phyloP scores from a whole-genome alignment of 306 rosid species.

The Myrica gale region DNA sequence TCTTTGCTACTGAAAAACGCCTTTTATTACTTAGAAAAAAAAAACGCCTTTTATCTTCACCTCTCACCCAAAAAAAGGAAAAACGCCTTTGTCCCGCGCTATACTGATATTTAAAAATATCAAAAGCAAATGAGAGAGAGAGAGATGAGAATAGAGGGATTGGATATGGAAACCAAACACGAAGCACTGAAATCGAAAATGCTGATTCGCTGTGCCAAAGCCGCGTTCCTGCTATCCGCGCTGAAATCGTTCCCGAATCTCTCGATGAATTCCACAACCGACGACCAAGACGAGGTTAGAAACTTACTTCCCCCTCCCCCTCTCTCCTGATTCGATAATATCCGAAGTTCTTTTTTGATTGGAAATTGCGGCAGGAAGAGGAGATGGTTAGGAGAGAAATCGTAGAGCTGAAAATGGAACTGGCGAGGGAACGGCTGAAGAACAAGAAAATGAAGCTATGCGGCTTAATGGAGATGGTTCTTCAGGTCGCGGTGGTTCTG shows the following conservation, averaged over 20 bases:
- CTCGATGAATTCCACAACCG: not conserved
- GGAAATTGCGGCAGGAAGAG: slow-evolving; percentile 27
- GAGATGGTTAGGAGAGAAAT: slow-evolving; percentile 43
- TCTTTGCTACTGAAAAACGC: no score
- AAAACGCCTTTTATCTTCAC: no score
- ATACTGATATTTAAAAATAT: no score
- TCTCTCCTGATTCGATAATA: not conserved
- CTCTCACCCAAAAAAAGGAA: no score
- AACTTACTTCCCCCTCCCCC: not conserved
- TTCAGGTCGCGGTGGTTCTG: slow-evolving; percentile 42
- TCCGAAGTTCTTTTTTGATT: not conserved
- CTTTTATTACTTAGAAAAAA: no score
- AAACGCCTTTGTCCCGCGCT: no score
- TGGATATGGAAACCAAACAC: slow-evolving; percentile 29
- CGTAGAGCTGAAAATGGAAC: slow-evolving; percentile 42
- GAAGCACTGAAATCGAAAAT: slow-evolving; percentile 32
- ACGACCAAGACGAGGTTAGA: slow-evolving; percentile 21
- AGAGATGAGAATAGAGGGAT: slow-evolving; percentile 20
- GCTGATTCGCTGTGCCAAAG: slow-evolving; percentile 54
- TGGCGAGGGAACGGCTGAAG: slow-evolving; percentile 45
- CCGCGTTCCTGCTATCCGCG: slow-evolving; percentile 45
- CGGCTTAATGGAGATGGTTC: slow-evolving; percentile 35
- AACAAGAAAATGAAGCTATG: slow-evolving; percentile 53
- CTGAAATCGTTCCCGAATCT: slow-evolving; percentile 38
- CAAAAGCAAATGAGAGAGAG: not conserved